These are phyloP conservation scores for Carnegiea gigantea DNA, from an alignment of 179 eudicot species.

Conservation along the genomic window DNA sequence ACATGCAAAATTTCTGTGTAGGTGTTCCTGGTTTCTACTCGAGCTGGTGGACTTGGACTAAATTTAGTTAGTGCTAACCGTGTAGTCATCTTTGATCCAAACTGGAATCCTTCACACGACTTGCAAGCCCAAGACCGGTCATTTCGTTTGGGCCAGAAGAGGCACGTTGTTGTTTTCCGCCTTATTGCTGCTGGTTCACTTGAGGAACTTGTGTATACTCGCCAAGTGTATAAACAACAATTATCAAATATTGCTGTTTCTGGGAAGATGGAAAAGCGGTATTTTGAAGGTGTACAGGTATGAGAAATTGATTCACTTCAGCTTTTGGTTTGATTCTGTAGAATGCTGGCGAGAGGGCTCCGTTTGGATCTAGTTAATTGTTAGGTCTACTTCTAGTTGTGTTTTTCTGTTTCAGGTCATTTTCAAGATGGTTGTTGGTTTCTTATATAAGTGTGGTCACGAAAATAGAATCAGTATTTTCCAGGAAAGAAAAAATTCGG, in stretches of 20 bases:
- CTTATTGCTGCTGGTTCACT: constrained; percentile 96
- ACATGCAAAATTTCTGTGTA: constrained; percentile 28
- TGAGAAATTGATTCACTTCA: constrained; percentile 6
- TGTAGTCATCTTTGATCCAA: constrained; percentile 96
- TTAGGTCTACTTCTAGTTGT: neutral
- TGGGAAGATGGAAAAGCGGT: constrained; percentile 91
- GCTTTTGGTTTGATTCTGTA: neutral
- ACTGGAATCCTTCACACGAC: constrained; percentile 97
- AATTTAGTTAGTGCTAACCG: constrained; percentile 97
- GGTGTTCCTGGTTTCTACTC: constrained; percentile 94
- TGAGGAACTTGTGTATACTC: constrained; percentile 89
- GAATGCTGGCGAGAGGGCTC: neutral
- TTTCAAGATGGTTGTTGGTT: neutral
- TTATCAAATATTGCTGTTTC: constrained; percentile 91
- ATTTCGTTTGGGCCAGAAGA: constrained; percentile 91
- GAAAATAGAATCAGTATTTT: neutral
- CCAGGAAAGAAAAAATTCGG: neutral
- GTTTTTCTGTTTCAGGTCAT: neutral
- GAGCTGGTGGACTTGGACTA: constrained; percentile 98
- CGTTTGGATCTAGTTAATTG: neutral
- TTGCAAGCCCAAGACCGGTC: constrained; percentile 98
- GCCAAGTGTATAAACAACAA: constrained; percentile 97
- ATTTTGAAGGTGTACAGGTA: constrained; percentile 99
- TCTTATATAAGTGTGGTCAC: neutral
- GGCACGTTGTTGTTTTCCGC: constrained; percentile 94